Base-by-base conservation (phyloP, 192 early-diverging fungal genomes). In the Gorgonomyces haynaldii region DNA sequence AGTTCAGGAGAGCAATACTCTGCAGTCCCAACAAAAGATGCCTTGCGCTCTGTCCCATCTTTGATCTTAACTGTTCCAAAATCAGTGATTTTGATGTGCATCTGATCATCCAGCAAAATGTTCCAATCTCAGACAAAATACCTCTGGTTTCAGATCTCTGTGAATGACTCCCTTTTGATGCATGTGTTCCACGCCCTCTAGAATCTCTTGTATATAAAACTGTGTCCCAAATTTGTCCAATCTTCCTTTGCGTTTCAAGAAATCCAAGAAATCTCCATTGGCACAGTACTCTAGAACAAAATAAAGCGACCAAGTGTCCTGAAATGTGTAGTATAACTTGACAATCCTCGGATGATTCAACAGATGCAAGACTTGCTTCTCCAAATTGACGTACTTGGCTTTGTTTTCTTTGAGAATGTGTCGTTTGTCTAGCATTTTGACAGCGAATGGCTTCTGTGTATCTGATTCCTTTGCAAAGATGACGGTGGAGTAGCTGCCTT, bases 1-100 rank as follows among this genome's bases (percentile, higher is more conserved):
- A 98, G 68, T 62, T 98, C 96, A 0, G 93, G 96, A 2, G 89
- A 89, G 17, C 94, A 92, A 65, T 98, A 98, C 74, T 98, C 96
- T 10, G 96, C 93, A 3, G 96, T 98, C 24, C 96, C 96, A 1
- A 98, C 96, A 72, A 96, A 96, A 0, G 91, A 28, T 15, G 23
- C 54, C 8, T 29, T 3, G 0, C 53, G 2, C 10, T n/a, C 42
- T 9, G 23, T 44, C 16, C 17, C 23, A 20, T 45, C 57, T 10
- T 82, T 51, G 15, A 88, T 70, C 61, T 90, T 89, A 23, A 91
- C 95, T 1, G 88, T 85, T 32, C 95, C 95, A 75, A 98, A 98
- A 61, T 98, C 95, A 0, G 92, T 89, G 13, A 96, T 61, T 53
- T 92, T 86, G 40, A 98, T 86, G 57, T 98, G 90, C 81, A 88